phyloP scores from a whole-genome alignment of 306 rosid genomes.

The Comarum palustre region DNA sequence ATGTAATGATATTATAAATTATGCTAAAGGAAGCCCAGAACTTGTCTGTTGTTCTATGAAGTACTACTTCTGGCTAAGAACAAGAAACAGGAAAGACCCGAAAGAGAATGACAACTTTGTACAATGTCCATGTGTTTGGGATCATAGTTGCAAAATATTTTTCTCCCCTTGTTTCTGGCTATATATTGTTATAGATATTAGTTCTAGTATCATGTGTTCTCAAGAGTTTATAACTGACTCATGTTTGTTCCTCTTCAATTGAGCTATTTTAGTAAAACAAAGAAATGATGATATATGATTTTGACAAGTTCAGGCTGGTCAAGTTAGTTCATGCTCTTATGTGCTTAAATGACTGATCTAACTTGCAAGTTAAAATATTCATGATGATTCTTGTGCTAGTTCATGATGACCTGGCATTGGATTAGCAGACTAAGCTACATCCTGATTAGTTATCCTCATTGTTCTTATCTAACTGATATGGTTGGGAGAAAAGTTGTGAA shows the following conservation, averaged over 20 bases:
- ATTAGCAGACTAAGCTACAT: slow-evolving; percentile 9
- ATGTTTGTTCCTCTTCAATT: background rate
- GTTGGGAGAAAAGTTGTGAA: slow-evolving; percentile 16
- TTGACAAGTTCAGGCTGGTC: background rate
- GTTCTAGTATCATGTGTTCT: background rate
- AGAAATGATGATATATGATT: background rate
- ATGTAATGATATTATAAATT: background rate
- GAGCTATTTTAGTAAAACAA: background rate
- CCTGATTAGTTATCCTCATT: background rate
- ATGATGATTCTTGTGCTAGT: background rate
- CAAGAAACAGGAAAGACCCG: slow-evolving; percentile 6
- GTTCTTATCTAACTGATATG: slow-evolving; percentile 10
- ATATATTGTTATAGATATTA: slow-evolving; percentile 7
- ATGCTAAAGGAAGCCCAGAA: slow-evolving; percentile 2
- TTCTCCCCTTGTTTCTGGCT: background rate
- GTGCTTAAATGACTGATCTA: slow-evolving; percentile 1
- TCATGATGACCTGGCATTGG: slow-evolving; percentile 3
- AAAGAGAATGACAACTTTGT: background rate
- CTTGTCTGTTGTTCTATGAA: slow-evolving; percentile 12
- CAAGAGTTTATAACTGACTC: background rate
- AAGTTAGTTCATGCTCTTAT: background rate
- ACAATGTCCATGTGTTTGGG: slow-evolving; percentile 1
- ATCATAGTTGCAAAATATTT: background rate
- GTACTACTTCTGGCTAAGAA: slow-evolving; percentile 15
- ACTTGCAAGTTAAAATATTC: background rate